A percentile compares a stretch with the other conserved stretches of the same genome.
These are phyloP conservation scores for Ampelocalamus luodianensis DNA, from an alignment of 176 grass and related monocot species.

Conservation along the genomic window DNA sequence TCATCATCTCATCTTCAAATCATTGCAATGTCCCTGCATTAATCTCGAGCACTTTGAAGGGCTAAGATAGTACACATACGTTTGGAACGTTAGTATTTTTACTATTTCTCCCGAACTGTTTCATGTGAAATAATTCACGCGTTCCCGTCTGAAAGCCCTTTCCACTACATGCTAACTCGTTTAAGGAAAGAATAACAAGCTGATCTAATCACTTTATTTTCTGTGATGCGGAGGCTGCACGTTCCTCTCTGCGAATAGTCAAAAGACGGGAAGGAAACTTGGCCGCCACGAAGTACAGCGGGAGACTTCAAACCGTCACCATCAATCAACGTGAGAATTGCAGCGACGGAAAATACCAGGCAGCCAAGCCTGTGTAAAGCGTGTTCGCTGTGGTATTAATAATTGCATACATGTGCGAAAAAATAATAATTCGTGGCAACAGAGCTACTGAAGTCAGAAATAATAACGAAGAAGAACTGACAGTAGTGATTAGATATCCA, in stretches of 20 bases:
- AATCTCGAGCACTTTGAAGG: too few species aligned
- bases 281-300: conserved; percentile 4
- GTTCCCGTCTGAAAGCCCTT: too few species aligned
- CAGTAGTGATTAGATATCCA: background rate
- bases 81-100: too few species aligned
- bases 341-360: background rate
- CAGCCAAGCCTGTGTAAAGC: background rate
- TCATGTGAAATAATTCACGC: too few species aligned
- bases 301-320: background rate
- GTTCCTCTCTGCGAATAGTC: background rate
- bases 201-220: background rate
- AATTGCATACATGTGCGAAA: background rate
- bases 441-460: background rate
- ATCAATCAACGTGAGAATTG: background rate
- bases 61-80: too few species aligned
- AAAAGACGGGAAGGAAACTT: conserved; percentile 24
- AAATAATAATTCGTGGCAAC: background rate
- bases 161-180: too few species aligned
- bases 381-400: background rate
- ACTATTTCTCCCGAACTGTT: too few species aligned
- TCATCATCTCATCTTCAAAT: too few species aligned
- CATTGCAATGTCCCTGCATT: too few species aligned
- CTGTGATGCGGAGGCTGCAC: background rate
- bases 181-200: too few species aligned
- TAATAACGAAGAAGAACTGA: background rate